Evolutionary conservation across 345 rosid genomes (phyloP).

Genomic region (Populus euphratica): DNA sequence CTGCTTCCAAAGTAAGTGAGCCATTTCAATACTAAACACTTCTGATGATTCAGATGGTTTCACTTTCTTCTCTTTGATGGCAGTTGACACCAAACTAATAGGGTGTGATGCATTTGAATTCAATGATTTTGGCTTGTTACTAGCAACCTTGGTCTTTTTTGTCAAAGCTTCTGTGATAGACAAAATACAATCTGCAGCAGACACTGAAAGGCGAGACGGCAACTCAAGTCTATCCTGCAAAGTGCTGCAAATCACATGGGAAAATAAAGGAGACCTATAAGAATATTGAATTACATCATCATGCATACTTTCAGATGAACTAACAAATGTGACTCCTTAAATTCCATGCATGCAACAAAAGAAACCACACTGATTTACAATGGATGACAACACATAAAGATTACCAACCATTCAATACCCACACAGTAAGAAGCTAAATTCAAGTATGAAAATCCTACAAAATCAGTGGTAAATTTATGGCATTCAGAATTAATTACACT

Average conservation of each 20-base stretch:
- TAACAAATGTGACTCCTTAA: background rate
- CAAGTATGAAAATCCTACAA: background rate
- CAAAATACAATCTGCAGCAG: conserved; percentile 88
- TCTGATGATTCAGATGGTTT: conserved; percentile 27
- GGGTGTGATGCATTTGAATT: conserved; percentile 32
- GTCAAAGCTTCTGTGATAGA: conserved; percentile 66
- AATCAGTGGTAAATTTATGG: background rate
- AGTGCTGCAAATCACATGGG: conserved; percentile 38
- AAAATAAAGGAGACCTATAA: background rate
- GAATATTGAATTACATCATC: background rate
- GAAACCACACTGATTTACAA: background rate
- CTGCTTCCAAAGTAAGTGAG: conserved; percentile 58
- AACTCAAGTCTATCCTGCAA: conserved; percentile 73
- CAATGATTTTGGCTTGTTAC: conserved; percentile 33
- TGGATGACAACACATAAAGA: background rate
- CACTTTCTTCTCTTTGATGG: conserved; percentile 33
- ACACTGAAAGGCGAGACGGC: conserved; percentile 78
- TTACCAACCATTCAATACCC: background rate
- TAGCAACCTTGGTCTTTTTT: conserved; percentile 42
- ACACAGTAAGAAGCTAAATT: background rate
- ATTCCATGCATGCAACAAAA: background rate
- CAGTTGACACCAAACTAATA: conserved; percentile 27
- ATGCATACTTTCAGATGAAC: conserved; percentile 1
- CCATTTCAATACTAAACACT: conserved; percentile 29
- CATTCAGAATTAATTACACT: background rate